Percentiles rank a stretch among this genome's conserved stretches.
Evolutionary conservation across 73 alveolate species (phyloP).

Genomic region (Stentor roeselii): DNA sequence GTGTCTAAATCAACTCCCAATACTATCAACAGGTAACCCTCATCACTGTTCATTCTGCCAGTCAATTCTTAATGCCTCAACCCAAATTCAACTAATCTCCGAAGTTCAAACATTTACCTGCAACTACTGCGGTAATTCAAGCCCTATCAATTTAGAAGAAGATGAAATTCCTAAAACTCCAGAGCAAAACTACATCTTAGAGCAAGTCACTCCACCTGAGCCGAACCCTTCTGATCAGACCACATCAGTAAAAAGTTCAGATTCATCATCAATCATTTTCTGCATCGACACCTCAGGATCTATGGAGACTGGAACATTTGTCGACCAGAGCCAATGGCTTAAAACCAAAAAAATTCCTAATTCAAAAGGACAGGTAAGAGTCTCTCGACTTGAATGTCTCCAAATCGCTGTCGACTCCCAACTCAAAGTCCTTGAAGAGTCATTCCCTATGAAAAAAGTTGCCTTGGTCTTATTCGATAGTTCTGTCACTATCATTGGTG

Average conservation of each 20-base stretch:
- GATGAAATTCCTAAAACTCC: neutral
- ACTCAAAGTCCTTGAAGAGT: constrained; percentile 52
- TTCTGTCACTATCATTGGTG: constrained; percentile 85
- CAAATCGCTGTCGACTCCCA: constrained; percentile 86
- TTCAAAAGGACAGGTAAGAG: constrained; percentile 23
- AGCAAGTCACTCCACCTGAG: neutral
- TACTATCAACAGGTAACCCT: neutral
- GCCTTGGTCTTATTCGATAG: constrained; percentile 87
- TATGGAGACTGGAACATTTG: neutral
- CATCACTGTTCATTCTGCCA: neutral
- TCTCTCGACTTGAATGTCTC: constrained; percentile 64
- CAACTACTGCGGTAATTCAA: neutral
- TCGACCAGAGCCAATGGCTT: neutral
- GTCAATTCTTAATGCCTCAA: neutral
- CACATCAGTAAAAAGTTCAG: neutral
- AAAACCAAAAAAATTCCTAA: neutral
- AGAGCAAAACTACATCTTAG: neutral
- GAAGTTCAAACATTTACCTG: neutral
- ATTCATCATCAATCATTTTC: neutral
- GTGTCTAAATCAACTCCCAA: neutral
- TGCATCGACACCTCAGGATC: neutral
- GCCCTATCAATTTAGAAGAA: neutral
- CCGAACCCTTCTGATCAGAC: too few species aligned
- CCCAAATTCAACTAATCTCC: too few species aligned
- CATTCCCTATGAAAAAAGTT: constrained; percentile 69